Evolutionary conservation across 2,329 filamentous ascomycete genomes (phyloP).

Genomic region (Ophiocordyceps camponoti-saundersi): DNA sequence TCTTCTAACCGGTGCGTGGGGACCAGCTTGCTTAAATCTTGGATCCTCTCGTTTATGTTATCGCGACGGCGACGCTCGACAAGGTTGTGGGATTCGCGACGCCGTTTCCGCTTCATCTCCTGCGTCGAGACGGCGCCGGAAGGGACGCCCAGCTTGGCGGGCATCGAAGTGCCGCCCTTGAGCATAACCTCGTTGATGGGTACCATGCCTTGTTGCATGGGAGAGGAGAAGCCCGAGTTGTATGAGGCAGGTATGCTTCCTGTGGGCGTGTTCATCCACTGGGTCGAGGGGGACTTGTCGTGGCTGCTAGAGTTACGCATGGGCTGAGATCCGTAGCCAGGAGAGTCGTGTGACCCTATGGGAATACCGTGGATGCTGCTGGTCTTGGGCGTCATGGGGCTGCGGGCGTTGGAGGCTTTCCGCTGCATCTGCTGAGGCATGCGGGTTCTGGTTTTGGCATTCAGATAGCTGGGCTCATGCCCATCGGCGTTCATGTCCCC

Average conservation of each 20-base stretch:
- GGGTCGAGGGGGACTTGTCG: conserved; percentile 70
- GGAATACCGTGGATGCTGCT: conserved; percentile 56
- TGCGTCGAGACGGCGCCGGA: conserved; percentile 52
- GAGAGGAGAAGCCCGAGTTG: conserved; percentile 79
- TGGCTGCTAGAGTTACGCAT: conserved; percentile 56
- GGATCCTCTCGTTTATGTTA: conserved; percentile 97
- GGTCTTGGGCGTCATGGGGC: conserved; percentile 78
- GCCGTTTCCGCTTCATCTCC: conserved; percentile 81
- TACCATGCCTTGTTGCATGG: conserved; percentile 49
- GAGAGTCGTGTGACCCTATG: conserved; percentile 48
- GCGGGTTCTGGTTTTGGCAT: conserved; percentile 41
- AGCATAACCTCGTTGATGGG: conserved; percentile 83
- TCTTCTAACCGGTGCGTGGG: conserved; percentile 86
- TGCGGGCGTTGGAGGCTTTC: conserved; percentile 58
- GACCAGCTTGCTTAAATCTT: conserved; percentile 86
- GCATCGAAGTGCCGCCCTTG: conserved; percentile 76
- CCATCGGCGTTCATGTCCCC: conserved; percentile 31
- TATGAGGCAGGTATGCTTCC: conserved; percentile 67
- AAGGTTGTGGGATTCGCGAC: conserved; percentile 88
- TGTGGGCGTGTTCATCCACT: conserved; percentile 77
- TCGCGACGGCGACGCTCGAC: conserved; percentile 89
- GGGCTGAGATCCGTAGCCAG: conserved; percentile 58
- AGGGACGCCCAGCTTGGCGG: conserved; percentile 57
- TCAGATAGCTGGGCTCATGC: conserved; percentile 39
- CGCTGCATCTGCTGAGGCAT: conserved; percentile 49